A percentile compares a stretch with the other conserved stretches of the same genome.
These are phyloP conservation scores for Eutrema yunnanense DNA, from an alignment of 345 rosid species.

Conservation along the genomic window DNA sequence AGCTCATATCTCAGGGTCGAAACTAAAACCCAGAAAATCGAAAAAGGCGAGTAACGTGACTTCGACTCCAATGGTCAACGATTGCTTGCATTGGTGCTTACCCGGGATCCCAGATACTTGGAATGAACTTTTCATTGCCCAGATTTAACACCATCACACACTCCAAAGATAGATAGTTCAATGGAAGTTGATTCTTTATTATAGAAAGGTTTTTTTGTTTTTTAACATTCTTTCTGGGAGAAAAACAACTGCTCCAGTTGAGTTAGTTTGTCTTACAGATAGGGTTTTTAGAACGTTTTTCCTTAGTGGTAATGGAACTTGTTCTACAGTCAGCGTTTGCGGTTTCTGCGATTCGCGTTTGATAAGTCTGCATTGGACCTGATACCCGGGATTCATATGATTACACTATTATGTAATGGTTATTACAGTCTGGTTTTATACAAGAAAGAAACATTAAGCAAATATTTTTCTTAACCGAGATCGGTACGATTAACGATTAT, in stretches of 20 bases:
- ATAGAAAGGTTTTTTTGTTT: not conserved
- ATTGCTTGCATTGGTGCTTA: slow-evolving; percentile 97
- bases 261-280: not conserved
- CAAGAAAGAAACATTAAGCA: not conserved
- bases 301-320: not conserved
- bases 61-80: slow-evolving; percentile 32
- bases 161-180: not conserved
- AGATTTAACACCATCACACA: slow-evolving; percentile 28
- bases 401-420: not conserved
- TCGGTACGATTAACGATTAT: not conserved
- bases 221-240: slow-evolving; percentile 9
- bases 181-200: slow-evolving; percentile 16
- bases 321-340: not conserved
- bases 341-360: not conserved
- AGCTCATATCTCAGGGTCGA: slow-evolving; percentile 49
- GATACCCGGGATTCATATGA: not conserved
- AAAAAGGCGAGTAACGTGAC: slow-evolving; percentile 42
- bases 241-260: not conserved
- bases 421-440: not conserved
- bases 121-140: slow-evolving; percentile 65
- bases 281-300: not conserved
- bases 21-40: slow-evolving; percentile 34
- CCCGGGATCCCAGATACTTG: slow-evolving; percentile 86
- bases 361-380: not conserved
- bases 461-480: not conserved